A percentile compares a stretch with the other conserved stretches of the same genome.
phyloP scores from a whole-genome alignment of 1,284 basidiomycete genomes.

The Athelia sp. region DNA sequence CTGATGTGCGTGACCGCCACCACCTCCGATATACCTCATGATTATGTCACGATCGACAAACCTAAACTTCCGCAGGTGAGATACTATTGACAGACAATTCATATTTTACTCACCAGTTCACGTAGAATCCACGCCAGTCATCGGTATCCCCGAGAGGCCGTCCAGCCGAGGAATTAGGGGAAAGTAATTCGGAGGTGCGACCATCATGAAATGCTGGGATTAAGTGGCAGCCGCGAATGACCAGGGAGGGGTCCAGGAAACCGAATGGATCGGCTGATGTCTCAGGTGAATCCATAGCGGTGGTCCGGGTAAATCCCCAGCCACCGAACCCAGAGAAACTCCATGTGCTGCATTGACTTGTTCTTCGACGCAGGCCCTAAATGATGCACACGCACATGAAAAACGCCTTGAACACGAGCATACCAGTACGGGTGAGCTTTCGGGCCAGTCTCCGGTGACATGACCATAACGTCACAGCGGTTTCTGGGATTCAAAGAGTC shows the following conservation, averaged over 20 bases:
- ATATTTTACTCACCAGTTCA: no score
- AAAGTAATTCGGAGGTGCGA: slow-evolving; percentile 2
- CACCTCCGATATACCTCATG: slow-evolving; percentile 22
- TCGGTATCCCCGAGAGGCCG: slow-evolving; percentile 9
- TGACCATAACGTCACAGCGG: slow-evolving; percentile 30
- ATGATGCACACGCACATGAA: background rate
- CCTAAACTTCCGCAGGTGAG: slow-evolving; percentile 13
- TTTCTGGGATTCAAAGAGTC: slow-evolving; percentile 33
- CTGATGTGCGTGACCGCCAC: slow-evolving; percentile 19
- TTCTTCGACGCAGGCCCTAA: background rate
- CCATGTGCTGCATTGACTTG: background rate
- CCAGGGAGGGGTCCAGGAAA: slow-evolving; percentile 10
- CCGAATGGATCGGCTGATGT: slow-evolving; percentile 5
- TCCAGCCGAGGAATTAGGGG: slow-evolving; percentile 16
- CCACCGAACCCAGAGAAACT: slow-evolving; percentile 12
- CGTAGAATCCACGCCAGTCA: slow-evolving; percentile 30
- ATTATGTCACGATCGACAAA: slow-evolving; percentile 32
- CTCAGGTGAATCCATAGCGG: slow-evolving; percentile 5
- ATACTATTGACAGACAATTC: slow-evolving; percentile 13
- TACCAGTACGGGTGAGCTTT: slow-evolving; percentile 2
- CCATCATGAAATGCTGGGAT: slow-evolving; percentile 20
- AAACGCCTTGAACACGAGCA: background rate
- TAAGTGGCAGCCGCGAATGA: slow-evolving; percentile 9
- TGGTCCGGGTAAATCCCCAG: slow-evolving; percentile 4
- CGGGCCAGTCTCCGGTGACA: slow-evolving; percentile 16